These are phyloP conservation scores for Mucor saturninus DNA, from an alignment of 371 early-diverging fungal species.

Conservation along the genomic window DNA sequence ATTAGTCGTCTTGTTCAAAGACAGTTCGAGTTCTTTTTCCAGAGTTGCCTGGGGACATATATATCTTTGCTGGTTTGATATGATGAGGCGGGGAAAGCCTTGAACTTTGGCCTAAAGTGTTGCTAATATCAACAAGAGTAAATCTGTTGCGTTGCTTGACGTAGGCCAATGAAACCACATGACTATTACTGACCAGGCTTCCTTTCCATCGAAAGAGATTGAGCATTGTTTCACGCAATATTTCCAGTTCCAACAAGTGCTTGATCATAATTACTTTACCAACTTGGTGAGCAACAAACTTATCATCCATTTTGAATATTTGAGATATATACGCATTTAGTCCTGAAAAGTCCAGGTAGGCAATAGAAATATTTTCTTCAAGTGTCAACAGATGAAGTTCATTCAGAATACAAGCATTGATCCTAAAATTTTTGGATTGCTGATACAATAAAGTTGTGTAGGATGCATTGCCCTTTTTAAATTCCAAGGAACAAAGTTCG, in stretches of 20 bases:
- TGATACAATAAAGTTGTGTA: constrained; percentile 15
- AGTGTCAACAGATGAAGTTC: constrained; percentile 18
- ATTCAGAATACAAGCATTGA: constrained; percentile 18
- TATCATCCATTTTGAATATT: constrained; percentile 9
- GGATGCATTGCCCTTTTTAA: constrained; percentile 17
- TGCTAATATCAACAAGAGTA: no score
- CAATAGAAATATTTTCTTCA: constrained; percentile 17
- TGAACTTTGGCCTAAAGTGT: no score
- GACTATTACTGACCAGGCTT: constrained; percentile 13
- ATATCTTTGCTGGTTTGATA: no score
- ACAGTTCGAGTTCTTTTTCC: no score
- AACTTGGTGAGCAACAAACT: constrained; percentile 19
- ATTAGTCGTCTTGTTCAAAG: no score
- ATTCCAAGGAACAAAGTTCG: constrained; percentile 22
- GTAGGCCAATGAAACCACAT: constrained; percentile 17
- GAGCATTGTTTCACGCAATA: background rate
- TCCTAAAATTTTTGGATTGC: constrained; percentile 19
- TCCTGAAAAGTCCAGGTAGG: constrained; percentile 19
- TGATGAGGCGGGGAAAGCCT: no score
- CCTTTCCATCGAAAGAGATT: constrained; percentile 23
- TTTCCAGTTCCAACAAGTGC: constrained; percentile 17
- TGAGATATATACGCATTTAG: constrained; percentile 20
- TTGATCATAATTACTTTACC: constrained; percentile 16
- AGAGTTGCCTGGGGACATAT: no score
- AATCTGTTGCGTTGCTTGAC: constrained; percentile 16